Evolutionary conservation across 2,329 filamentous ascomycete species (phyloP), one percentile per base, ranked within the genome.

Genomic region (Neocatenulostroma microsporum): DNA sequence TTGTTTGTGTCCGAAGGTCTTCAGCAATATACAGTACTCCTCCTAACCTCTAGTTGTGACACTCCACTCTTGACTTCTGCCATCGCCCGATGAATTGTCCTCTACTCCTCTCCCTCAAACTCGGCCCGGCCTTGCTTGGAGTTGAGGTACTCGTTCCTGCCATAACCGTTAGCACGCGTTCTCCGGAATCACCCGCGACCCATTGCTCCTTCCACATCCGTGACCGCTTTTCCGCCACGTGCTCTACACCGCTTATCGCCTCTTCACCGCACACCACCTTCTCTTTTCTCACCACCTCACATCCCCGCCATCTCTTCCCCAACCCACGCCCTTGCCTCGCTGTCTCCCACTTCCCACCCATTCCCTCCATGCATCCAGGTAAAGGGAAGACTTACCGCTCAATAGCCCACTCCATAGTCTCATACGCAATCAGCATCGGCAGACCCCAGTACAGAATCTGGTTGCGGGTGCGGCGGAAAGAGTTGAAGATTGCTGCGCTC

Each of bases 401-500:
- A 57, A 77, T 81, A 50, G 91, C 89, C 91, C 91, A 98, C 61
- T 83, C 68, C 81, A 96, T 84, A 50, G 78, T 61, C 60, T 80
- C 78, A 71, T 96, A 98, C 50, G 76, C 87, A 51, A 73, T 64
- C 47, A 91, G 55, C 53, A 94, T 68, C 25, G 88, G 82, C 42
- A 91, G 84, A 18, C 80, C 74, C 66, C 88, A 80, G 76, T 88
- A 98, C 53, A 96, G 78, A 52, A 94, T 78, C 73, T 96, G 91
- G 53, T 74, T 66, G 62, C 79, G 80, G 68, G 82, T 84, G 57
- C 91, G 80, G 65, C 91, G 81, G 76, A 83, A 93, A 55, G 78
- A 81, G 77, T 98, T 98, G 81, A 96, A 96, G 71, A 96, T 68
- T 58, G 88, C 89, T 51, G 81, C 83, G 64, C 89, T 69, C 48